A percentile compares a stretch with the other conserved stretches of the same genome.
Evolutionary conservation across 2,329 filamentous ascomycete species (phyloP).

Genomic region (Cercospora sp.): DNA sequence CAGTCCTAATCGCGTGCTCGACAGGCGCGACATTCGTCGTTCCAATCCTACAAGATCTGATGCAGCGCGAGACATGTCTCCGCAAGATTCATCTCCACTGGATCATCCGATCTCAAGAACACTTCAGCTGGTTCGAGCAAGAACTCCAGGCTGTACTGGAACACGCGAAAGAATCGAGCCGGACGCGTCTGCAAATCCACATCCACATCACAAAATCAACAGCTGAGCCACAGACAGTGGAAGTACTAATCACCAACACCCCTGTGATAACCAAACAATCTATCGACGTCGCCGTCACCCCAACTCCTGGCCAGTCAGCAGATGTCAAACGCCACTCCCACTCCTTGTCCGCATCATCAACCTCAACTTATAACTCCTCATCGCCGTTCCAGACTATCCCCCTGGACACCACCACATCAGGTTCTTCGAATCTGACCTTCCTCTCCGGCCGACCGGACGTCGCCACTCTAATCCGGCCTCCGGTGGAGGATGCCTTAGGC

Average conservation of each 20-base stretch:
- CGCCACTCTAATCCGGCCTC: slow-evolving; percentile 54
- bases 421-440: slow-evolving; percentile 33
- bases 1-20: slow-evolving; percentile 60
- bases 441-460: slow-evolving; percentile 53
- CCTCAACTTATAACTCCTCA: not conserved
- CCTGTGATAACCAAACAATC: not conserved
- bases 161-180: slow-evolving; percentile 23
- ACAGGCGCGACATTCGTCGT: slow-evolving; percentile 62
- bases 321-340: not conserved
- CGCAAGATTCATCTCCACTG: slow-evolving; percentile 34
- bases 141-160: slow-evolving; percentile 21
- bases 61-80: slow-evolving; percentile 41
- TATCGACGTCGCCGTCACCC: not conserved
- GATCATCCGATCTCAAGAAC: slow-evolving; percentile 33
- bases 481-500: slow-evolving; percentile 60
- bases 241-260: not conserved
- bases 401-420: not conserved
- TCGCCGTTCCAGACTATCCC: not conserved
- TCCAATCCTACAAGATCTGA: slow-evolving; percentile 58
- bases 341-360: not conserved
- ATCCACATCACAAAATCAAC: slow-evolving; percentile 53
- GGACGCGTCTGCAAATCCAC: slow-evolving; percentile 53
- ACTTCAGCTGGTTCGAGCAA: slow-evolving; percentile 30
- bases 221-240: not conserved
- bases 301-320: not conserved